Conservation (phyloP, 129 eudicot species). For the Helianthus annuus region DNA sequence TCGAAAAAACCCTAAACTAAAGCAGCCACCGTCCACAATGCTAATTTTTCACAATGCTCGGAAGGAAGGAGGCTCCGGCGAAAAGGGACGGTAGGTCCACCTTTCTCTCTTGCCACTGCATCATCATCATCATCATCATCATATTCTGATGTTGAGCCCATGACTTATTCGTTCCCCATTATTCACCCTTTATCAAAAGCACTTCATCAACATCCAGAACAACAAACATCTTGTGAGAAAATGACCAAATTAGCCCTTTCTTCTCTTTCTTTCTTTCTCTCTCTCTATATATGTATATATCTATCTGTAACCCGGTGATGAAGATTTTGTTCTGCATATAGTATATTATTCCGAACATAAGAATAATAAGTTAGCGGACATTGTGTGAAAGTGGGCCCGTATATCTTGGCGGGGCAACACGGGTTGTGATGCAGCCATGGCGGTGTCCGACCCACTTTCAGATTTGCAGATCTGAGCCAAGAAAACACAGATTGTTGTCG, state of each 20-base stretch:
- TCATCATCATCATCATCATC: neutral
- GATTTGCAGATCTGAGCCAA: too few relatives aligned
- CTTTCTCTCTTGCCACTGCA: neutral
- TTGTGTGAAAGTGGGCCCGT: neutral
- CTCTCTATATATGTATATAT: neutral
- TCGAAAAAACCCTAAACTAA: too few relatives aligned
- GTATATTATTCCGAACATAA: neutral
- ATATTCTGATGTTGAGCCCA: slow-evolving; percentile 6
- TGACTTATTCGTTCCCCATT: neutral
- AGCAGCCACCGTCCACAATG: too few relatives aligned
- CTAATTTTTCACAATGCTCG: too few relatives aligned
- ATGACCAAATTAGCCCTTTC: neutral
- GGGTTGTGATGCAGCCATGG: neutral
- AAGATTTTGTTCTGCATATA: neutral
- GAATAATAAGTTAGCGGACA: neutral
- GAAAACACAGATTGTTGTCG: neutral
- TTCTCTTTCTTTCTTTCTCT: neutral
- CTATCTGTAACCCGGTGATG: neutral
- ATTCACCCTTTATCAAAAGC: neutral
- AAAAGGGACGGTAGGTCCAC: too few relatives aligned
- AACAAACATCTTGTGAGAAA: neutral
- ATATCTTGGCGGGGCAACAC: too few relatives aligned
- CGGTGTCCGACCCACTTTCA: too few relatives aligned
- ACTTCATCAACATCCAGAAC: neutral
- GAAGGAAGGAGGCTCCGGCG: too few relatives aligned